These are phyloP conservation scores for Debaryomycetaceae sp. DNA, from an alignment of 1,139 yeast genomes.

Conservation along the genomic window DNA sequence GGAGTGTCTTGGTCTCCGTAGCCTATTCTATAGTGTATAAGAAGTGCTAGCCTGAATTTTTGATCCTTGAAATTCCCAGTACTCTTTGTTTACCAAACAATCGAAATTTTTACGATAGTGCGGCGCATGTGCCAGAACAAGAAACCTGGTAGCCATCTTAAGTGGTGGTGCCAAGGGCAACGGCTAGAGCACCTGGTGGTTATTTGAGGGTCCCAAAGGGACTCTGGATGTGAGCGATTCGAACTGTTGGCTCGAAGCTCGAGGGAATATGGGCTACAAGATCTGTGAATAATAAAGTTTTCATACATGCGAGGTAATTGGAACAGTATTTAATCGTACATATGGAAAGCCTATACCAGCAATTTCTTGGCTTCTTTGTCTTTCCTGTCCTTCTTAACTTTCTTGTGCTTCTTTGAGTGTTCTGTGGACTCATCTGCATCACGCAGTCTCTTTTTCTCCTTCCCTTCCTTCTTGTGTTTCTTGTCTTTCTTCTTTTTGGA, in stretches of 20 bases:
- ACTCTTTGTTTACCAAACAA: not conserved
- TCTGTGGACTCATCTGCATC: conserved; percentile 8
- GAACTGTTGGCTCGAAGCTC: too few relatives aligned
- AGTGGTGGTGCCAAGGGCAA: not conserved
- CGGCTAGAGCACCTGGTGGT: not conserved
- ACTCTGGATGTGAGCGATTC: too few relatives aligned
- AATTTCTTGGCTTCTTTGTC: not conserved
- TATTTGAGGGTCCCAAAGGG: too few relatives aligned
- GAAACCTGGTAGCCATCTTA: not conserved
- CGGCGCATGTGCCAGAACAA: not conserved
- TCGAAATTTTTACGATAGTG: not conserved
- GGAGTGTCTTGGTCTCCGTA: too few relatives aligned
- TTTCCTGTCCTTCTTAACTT: not conserved
- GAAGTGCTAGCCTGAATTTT: not conserved
- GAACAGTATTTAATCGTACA: not conserved
- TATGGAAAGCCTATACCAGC: not conserved
- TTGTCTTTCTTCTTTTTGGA: conserved; percentile 20
- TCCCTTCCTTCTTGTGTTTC: conserved; percentile 17
- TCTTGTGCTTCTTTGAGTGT: conserved; percentile 6
- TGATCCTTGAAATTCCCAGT: not conserved
- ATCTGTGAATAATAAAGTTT: too few relatives aligned
- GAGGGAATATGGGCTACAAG: too few relatives aligned
- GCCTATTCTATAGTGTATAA: too few relatives aligned
- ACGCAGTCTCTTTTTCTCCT: conserved; percentile 14
- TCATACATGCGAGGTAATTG: not conserved